These are phyloP conservation scores for Trichocomaceae sp. DNA, from an alignment of 2,329 filamentous ascomycete species.

Conservation along the genomic window DNA sequence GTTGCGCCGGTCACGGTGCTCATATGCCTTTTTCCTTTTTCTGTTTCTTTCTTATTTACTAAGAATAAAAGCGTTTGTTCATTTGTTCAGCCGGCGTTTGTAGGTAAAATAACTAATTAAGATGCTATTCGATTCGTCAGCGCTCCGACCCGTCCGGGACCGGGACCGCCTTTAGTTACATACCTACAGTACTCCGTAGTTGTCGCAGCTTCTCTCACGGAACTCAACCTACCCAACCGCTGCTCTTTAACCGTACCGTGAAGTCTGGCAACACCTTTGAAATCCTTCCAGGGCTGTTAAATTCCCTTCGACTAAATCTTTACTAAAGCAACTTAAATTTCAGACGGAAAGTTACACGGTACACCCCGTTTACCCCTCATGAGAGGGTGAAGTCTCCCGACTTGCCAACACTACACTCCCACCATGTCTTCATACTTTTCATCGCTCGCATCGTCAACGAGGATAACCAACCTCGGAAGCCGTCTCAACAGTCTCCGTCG, in stretches of 20 bases:
- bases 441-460: slow-evolving; percentile 46
- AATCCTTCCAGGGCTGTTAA: no score
- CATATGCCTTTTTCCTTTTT: not conserved
- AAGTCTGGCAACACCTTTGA: no score
- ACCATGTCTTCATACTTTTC: slow-evolving; percentile 77
- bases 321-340: not conserved
- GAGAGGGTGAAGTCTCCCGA: slow-evolving; percentile 19
- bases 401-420: not conserved
- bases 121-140: not conserved
- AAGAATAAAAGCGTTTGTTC: slow-evolving; percentile 10
- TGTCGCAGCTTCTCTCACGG: not conserved
- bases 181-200: no score
- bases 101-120: not conserved
- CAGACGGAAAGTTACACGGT: not conserved
- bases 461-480: slow-evolving; percentile 49
- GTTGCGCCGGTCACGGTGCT: slow-evolving; percentile 1
- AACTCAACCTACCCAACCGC: not conserved
- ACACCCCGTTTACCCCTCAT: slow-evolving; percentile 5
- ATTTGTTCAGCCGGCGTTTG: not conserved
- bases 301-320: not conserved
- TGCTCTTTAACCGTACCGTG: not conserved
- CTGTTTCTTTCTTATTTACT: not conserved
- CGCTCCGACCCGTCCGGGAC: slow-evolving; percentile 1
- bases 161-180: slow-evolving; percentile 1
- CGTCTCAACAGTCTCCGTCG: slow-evolving; percentile 53